Percentiles rank a stretch among this genome's conserved stretches.
Evolutionary conservation across 2,329 filamentous ascomycete genomes (phyloP).

Genomic region (Fusarium odoratissimum): DNA sequence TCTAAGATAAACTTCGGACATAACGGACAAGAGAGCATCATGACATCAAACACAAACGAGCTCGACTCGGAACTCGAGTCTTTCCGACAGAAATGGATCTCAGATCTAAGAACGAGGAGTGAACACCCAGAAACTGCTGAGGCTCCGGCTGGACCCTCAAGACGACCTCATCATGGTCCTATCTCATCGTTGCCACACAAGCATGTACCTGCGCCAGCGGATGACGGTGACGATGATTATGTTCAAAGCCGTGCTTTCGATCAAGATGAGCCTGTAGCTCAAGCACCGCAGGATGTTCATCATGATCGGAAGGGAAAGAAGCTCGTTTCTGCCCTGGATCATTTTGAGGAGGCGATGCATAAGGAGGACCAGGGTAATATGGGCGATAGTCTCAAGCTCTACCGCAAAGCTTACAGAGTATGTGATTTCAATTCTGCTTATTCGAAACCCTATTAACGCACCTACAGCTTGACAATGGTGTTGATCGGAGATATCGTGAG

Average conservation of each 20-base stretch:
- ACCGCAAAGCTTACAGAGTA: slow-evolving; percentile 90
- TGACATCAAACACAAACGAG: slow-evolving; percentile 48
- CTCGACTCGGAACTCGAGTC: slow-evolving; percentile 80
- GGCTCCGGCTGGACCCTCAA: slow-evolving; percentile 21
- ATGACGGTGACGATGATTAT: slow-evolving; percentile 54
- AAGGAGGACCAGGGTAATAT: slow-evolving; percentile 86
- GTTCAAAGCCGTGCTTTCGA: slow-evolving; percentile 51
- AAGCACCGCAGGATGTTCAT: slow-evolving; percentile 6
- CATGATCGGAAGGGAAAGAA: slow-evolving; percentile 49
- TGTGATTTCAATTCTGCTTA: not conserved
- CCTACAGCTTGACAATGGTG: slow-evolving; percentile 74
- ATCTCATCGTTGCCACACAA: slow-evolving; percentile 36
- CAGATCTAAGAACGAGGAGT: slow-evolving; percentile 72
- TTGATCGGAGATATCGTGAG: slow-evolving; percentile 88
- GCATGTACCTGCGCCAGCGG: slow-evolving; percentile 12
- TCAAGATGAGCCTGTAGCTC: slow-evolving; percentile 19
- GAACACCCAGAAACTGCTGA: slow-evolving; percentile 35
- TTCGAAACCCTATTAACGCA: not conserved
- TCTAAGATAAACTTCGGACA: slow-evolving; percentile 2
- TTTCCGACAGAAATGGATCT: slow-evolving; percentile 87
- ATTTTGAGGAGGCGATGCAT: slow-evolving; percentile 92
- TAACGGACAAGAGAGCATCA: slow-evolving; percentile 31
- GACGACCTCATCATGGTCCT: slow-evolving; percentile 33
- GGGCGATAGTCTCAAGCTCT: slow-evolving; percentile 88
- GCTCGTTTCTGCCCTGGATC: slow-evolving; percentile 84